phyloP scores from a whole-genome alignment of 208 protist genomes.

The Acanthamoeba castellanii region DNA sequence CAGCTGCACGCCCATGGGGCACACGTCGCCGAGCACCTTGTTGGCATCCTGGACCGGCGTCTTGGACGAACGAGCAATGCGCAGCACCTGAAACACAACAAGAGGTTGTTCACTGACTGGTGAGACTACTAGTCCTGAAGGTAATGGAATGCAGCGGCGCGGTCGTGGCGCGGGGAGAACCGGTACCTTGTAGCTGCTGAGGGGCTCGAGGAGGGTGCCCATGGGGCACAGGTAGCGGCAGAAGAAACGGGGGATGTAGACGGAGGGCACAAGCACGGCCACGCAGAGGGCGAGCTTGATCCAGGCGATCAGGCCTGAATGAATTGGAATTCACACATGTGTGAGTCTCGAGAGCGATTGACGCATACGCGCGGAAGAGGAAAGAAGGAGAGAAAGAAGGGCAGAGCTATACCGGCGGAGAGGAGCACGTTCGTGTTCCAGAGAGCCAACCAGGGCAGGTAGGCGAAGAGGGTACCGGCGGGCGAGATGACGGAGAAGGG shows the following conservation, averaged over 20 bases:
- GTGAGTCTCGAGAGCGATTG: background rate
- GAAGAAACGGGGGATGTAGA: slow-evolving; percentile 74
- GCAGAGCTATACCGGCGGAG: slow-evolving; percentile 6
- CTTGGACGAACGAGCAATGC: slow-evolving; percentile 42
- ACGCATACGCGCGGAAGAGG: background rate
- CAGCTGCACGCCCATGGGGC: slow-evolving; percentile 65
- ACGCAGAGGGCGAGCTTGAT: slow-evolving; percentile 72
- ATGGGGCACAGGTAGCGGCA: slow-evolving; percentile 76
- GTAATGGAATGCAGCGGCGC: too few species aligned
- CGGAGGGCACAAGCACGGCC: slow-evolving; percentile 40
- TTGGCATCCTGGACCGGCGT: background rate
- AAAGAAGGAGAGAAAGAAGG: background rate
- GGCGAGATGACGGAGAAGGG: slow-evolving; percentile 76
- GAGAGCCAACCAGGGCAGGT: slow-evolving; percentile 67
- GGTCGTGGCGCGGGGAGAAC: too few species aligned
- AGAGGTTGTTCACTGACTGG: too few species aligned
- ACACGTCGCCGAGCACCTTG: slow-evolving; percentile 71
- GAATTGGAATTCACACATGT: background rate
- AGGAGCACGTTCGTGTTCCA: slow-evolving; percentile 67
- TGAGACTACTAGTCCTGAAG: too few species aligned
- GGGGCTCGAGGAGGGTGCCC: slow-evolving; percentile 55
- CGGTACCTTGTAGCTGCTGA: slow-evolving; percentile 70
- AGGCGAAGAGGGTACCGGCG: slow-evolving; percentile 70
- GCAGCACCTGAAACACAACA: background rate
- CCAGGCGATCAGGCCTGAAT: slow-evolving; percentile 7